These are phyloP conservation scores for Alternaria triticimaculans DNA, from an alignment of 2,329 filamentous ascomycete species.

Conservation along the genomic window DNA sequence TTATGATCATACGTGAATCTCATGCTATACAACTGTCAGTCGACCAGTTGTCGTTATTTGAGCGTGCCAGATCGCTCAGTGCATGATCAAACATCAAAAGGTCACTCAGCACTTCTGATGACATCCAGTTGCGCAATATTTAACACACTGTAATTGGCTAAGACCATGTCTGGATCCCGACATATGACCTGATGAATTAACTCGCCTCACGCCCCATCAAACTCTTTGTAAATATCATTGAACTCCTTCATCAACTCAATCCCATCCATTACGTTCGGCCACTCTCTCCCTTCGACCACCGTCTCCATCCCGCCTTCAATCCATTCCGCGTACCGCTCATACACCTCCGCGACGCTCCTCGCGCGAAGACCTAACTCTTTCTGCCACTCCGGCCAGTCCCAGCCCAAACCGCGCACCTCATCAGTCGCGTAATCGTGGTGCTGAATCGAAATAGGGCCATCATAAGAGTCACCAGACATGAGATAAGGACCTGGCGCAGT, in stretches of 20 bases:
- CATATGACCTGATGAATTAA: not conserved
- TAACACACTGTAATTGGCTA: too few relatives aligned
- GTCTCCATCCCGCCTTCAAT: not conserved
- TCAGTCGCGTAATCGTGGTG: conserved; percentile 35
- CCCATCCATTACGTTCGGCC: not conserved
- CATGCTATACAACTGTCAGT: too few relatives aligned
- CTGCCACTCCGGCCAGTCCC: conserved; percentile 52
- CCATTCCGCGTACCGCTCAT: conserved; percentile 40
- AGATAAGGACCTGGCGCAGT: conserved; percentile 56
- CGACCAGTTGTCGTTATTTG: too few relatives aligned
- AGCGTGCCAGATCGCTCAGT: too few relatives aligned
- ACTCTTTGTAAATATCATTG: not conserved
- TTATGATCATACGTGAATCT: not conserved
- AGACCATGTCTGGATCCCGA: not conserved
- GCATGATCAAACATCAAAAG: too few relatives aligned
- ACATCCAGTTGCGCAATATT: too few relatives aligned
- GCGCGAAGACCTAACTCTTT: conserved; percentile 29
- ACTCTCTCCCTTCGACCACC: not conserved
- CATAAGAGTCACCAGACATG: conserved; percentile 8
- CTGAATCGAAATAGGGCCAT: conserved; percentile 31
- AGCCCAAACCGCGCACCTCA: conserved; percentile 43
- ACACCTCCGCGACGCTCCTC: conserved; percentile 35
- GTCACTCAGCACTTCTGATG: too few relatives aligned
- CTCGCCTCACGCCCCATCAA: not conserved
- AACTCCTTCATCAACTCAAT: not conserved